Percentiles rank a stretch among this genome's conserved stretches.
Conservation (phyloP, 768 basidiomycete species). For the Neoboletus brunneissimus region DNA sequence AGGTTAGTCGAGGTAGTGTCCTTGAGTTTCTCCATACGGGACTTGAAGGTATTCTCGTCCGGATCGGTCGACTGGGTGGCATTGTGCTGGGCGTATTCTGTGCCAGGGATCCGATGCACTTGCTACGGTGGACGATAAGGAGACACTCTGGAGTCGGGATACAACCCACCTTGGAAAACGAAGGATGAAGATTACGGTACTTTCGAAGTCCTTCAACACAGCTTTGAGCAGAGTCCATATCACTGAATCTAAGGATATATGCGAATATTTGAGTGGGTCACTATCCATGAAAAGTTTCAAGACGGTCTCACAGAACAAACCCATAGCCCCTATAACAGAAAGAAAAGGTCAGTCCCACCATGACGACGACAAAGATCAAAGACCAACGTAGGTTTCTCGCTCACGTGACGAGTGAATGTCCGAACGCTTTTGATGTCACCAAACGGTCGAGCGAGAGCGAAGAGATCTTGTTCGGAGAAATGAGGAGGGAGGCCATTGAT, state of each 20-base stretch:
- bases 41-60: constrained; percentile 56
- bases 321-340: constrained; percentile 60
- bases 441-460: constrained; percentile 67
- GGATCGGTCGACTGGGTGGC: constrained; percentile 24
- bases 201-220: constrained; percentile 71
- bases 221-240: constrained; percentile 63
- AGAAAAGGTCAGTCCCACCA: background rate
- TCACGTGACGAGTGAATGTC: constrained; percentile 80
- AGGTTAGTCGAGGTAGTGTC: constrained; percentile 70
- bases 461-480: constrained; percentile 77
- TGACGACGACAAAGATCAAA: constrained; percentile 10
- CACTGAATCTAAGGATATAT: constrained; percentile 53
- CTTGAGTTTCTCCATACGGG: constrained; percentile 72
- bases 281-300: background rate
- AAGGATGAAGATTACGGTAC: constrained; percentile 78
- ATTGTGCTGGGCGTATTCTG: constrained; percentile 49
- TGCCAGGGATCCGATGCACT: constrained; percentile 83
- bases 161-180: constrained; percentile 71
- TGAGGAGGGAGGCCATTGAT: constrained; percentile 86
- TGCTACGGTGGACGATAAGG: constrained; percentile 34
- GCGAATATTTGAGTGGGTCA: background rate
- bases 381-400: constrained; percentile 57
- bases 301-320: constrained; percentile 65
- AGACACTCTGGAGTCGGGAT: background rate
- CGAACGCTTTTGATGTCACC: constrained; percentile 74